A percentile compares a stretch with the other conserved stretches of the same genome.
phyloP scores from a whole-genome alignment of 2,329 filamentous ascomycete species.

The Drechslerella dactyloides region DNA sequence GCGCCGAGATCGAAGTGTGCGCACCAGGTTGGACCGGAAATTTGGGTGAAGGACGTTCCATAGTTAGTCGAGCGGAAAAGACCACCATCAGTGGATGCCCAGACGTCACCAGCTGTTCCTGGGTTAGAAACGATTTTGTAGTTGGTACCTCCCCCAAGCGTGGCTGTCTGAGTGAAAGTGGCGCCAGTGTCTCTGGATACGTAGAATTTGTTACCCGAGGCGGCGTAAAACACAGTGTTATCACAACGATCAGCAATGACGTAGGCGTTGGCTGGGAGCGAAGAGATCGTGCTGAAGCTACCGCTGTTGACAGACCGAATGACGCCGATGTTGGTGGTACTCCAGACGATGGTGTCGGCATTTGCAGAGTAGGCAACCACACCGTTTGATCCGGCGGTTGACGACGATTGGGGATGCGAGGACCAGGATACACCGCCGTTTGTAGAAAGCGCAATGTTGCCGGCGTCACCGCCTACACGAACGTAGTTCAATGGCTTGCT shows the following conservation, averaged over 20 bases:
- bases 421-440: constrained; percentile 64
- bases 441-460: constrained; percentile 62
- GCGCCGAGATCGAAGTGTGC: constrained; percentile 53
- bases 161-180: constrained; percentile 61
- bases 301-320: constrained; percentile 56
- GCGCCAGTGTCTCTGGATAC: constrained; percentile 63
- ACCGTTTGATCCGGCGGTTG: constrained; percentile 60
- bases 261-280: constrained; percentile 61
- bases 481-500: constrained; percentile 60
- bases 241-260: constrained; percentile 66
- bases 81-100: constrained; percentile 65
- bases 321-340: constrained; percentile 50
- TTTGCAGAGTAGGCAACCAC: constrained; percentile 63
- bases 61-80: constrained; percentile 65
- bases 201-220: constrained; percentile 62
- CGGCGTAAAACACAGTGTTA: constrained; percentile 65
- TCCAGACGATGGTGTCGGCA: constrained; percentile 60
- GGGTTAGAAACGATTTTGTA: constrained; percentile 68
- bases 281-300: constrained; percentile 61
- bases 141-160: constrained; percentile 55
- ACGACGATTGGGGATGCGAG: constrained; percentile 60
- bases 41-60: constrained; percentile 61
- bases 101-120: constrained; percentile 67
- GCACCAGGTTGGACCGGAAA: constrained; percentile 52
- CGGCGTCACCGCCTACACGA: constrained; percentile 59